phyloP scores from a whole-genome alignment of 2,329 filamentous ascomycete species.

The Colletotrichum destructivum region DNA sequence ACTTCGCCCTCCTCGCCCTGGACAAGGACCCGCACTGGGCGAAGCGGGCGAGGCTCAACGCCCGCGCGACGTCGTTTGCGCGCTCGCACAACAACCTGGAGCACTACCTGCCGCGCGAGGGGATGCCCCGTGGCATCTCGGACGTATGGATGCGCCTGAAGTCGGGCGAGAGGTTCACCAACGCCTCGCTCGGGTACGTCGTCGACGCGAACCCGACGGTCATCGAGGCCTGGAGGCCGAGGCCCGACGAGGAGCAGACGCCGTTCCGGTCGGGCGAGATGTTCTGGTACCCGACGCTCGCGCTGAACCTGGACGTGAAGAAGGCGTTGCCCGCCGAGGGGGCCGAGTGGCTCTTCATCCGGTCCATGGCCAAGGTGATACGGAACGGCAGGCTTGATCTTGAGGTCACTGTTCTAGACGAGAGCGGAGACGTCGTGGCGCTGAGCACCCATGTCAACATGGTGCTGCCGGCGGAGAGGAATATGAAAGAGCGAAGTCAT shows the following conservation, averaged over 20 bases:
- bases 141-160: constrained; percentile 79
- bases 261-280: constrained; percentile 51
- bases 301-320: constrained; percentile 84
- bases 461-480: constrained; percentile 42
- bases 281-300: constrained; percentile 84
- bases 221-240: constrained; percentile 66
- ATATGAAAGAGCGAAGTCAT: constrained; percentile 38
- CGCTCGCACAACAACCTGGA: constrained; percentile 50
- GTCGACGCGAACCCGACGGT: constrained; percentile 79
- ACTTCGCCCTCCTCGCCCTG: constrained; percentile 47
- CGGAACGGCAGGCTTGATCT: constrained; percentile 82
- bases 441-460: constrained; percentile 44
- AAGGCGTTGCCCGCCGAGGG: constrained; percentile 77
- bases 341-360: constrained; percentile 79
- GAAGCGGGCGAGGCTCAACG: neutral
- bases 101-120: constrained; percentile 37
- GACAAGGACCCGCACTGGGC: constrained; percentile 52
- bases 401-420: constrained; percentile 77
- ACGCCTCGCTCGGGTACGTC: constrained; percentile 75
- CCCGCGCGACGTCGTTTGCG: constrained; percentile 38
- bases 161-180: constrained; percentile 74
- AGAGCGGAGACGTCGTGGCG: constrained; percentile 49
- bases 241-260: constrained; percentile 49
- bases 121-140: constrained; percentile 33
- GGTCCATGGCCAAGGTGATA: constrained; percentile 76